Percentiles rank a stretch among this genome's conserved stretches.
These are phyloP conservation scores for Microdochium paspali DNA, from an alignment of 2,329 filamentous ascomycete species.

Conservation along the genomic window DNA sequence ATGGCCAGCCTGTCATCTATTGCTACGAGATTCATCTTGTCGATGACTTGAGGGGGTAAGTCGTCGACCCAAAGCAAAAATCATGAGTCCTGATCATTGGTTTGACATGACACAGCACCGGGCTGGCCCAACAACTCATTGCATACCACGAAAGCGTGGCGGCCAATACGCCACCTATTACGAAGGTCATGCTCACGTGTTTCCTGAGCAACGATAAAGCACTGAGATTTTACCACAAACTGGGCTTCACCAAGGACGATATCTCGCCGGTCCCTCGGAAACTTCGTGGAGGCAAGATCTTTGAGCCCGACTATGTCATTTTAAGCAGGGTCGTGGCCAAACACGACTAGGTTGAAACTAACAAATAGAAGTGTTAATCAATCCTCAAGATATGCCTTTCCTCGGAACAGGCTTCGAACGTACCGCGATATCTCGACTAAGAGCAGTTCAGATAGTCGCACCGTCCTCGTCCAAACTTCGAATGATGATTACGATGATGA, in stretches of 20 bases:
- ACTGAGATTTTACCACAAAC: conserved; percentile 48
- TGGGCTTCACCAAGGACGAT: conserved; percentile 47
- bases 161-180: conserved; percentile 38
- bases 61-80: too few relatives aligned
- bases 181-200: conserved; percentile 67
- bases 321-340: conserved; percentile 37
- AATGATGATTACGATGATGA: too few relatives aligned
- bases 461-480: too few relatives aligned
- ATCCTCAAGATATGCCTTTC: too few relatives aligned
- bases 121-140: conserved; percentile 54
- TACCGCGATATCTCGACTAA: too few relatives aligned
- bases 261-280: conserved; percentile 43
- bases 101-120: conserved; percentile 36
- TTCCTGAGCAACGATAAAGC: conserved; percentile 53
- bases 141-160: conserved; percentile 43
- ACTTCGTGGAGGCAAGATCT: conserved; percentile 42
- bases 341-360: conserved; percentile 1
- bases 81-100: too few relatives aligned
- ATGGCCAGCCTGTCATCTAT: conserved; percentile 58
- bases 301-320: conserved; percentile 50
- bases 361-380: background rate
- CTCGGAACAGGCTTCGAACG: too few relatives aligned
- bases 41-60: conserved; percentile 42
- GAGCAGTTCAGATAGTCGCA: too few relatives aligned
- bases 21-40: conserved; percentile 71